Percentiles rank a stretch among this genome's conserved stretches.
Evolutionary conservation across 2,329 filamentous ascomycete genomes (phyloP).

Genomic region (Fusarium lateritium): DNA sequence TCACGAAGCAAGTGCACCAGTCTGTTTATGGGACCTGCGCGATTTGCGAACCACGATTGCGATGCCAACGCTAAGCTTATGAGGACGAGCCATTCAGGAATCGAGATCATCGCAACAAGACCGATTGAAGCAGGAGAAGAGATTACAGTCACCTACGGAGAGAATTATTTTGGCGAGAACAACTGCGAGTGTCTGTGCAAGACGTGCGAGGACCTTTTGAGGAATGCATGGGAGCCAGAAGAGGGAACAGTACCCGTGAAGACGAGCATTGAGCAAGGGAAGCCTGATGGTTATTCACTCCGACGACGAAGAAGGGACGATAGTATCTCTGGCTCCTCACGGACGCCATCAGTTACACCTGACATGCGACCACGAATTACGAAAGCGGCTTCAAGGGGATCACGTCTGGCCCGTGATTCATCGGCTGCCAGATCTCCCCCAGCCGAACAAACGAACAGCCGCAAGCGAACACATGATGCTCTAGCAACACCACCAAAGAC

Average conservation of each 20-base stretch:
- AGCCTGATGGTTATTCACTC: slow-evolving; percentile 67
- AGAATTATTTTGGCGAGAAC: slow-evolving; percentile 94
- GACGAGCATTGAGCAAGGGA: slow-evolving; percentile 68
- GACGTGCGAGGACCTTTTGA: slow-evolving; percentile 81
- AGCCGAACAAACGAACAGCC: slow-evolving; percentile 46
- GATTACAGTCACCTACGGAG: slow-evolving; percentile 96
- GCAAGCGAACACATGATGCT: slow-evolving; percentile 60
- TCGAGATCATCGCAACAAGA: slow-evolving; percentile 88
- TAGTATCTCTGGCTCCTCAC: slow-evolving; percentile 64
- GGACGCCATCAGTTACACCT: slow-evolving; percentile 71
- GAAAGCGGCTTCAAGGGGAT: slow-evolving; percentile 56
- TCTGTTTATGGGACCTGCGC: slow-evolving; percentile 92
- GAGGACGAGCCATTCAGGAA: slow-evolving; percentile 86
- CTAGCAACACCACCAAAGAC: slow-evolving; percentile 70
- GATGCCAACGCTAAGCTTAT: slow-evolving; percentile 90
- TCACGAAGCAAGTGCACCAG: slow-evolving; percentile 92
- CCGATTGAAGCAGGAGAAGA: slow-evolving; percentile 91
- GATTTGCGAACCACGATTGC: slow-evolving; percentile 98
- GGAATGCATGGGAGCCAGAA: slow-evolving; percentile 85
- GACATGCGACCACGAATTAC: slow-evolving; percentile 67
- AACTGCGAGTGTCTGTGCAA: slow-evolving; percentile 96
- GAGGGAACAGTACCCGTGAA: slow-evolving; percentile 63
- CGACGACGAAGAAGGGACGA: slow-evolving; percentile 68
- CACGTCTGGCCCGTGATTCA: slow-evolving; percentile 53
- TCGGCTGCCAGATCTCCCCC: slow-evolving; percentile 51